A percentile compares a stretch with the other conserved stretches of the same genome.
phyloP scores from a whole-genome alignment of 345 rosid genomes.

The thale cress (Arabidopsis thaliana) region TAIR10.1 NC_003074.8:22050001-22050500 shows the following conservation, averaged over 20 bases:
- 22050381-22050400: slow-evolving; percentile 85
- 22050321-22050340: slow-evolving; percentile 87
- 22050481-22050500: slow-evolving; percentile 71
- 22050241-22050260: slow-evolving; percentile 31
- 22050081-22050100: slow-evolving; percentile 55
- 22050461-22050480: slow-evolving; percentile 85
- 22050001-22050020: slow-evolving; percentile 52
- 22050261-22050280: neutral
- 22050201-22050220: slow-evolving; percentile 91
- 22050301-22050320: slow-evolving; percentile 62
- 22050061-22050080: slow-evolving; percentile 51
- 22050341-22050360: slow-evolving; percentile 96
- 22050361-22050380: slow-evolving; percentile 91
- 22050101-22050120: slow-evolving; percentile 66
- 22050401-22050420: slow-evolving; percentile 96
- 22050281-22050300: slow-evolving; percentile 16
- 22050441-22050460: slow-evolving; percentile 94
- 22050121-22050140: slow-evolving; percentile 59
- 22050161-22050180: slow-evolving; percentile 69
- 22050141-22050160: slow-evolving; percentile 60
- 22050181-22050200: slow-evolving; percentile 73
- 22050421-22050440: slow-evolving; percentile 88
- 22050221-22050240: slow-evolving; percentile 59
- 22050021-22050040: slow-evolving; percentile 53
- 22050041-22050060: slow-evolving; percentile 55